Percentiles rank a stretch among this genome's conserved stretches.
Evolutionary conservation across 2,329 filamentous ascomycete genomes (phyloP).

Genomic region (Tolypocladium tundrense): DNA sequence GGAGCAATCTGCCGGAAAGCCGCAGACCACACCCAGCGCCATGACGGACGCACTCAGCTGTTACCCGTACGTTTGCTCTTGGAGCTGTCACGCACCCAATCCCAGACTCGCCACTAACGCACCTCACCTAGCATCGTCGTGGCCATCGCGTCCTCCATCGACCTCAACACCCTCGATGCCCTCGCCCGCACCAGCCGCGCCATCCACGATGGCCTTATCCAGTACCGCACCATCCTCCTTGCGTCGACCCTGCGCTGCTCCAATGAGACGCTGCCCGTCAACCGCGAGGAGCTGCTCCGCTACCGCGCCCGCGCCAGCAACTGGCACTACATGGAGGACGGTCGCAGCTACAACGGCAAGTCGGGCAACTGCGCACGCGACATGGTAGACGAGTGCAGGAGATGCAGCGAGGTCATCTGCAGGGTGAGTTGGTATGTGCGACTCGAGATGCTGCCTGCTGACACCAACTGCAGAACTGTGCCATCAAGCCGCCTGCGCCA

Average conservation of each 20-base stretch:
- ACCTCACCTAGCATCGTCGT: constrained; percentile 55
- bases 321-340: constrained; percentile 50
- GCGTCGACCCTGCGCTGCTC: constrained; percentile 68
- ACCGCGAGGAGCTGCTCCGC: constrained; percentile 45
- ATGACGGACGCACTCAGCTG: constrained; percentile 22
- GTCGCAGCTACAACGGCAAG: constrained; percentile 50
- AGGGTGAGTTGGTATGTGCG: constrained; percentile 46
- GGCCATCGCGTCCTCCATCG: constrained; percentile 65
- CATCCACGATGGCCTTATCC: constrained; percentile 66
- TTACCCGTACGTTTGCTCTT: constrained; percentile 19
- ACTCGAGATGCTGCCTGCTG: constrained; percentile 1
- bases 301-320: constrained; percentile 46
- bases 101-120: not conserved
- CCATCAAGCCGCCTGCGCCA: constrained; percentile 67
- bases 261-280: constrained; percentile 52
- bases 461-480: constrained; percentile 62
- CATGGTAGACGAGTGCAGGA: constrained; percentile 73
- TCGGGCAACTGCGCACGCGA: constrained; percentile 74
- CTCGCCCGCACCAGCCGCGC: constrained; percentile 75
- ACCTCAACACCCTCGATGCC: constrained; percentile 78
- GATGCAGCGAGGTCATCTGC: constrained; percentile 69
- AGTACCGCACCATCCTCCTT: constrained; percentile 66
- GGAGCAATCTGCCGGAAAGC: not conserved
- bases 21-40: constrained; percentile 6
- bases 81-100: not conserved